These are phyloP conservation scores for Echeveria elegans DNA, from an alignment of 164 flowering plant species.

Conservation along the genomic window DNA sequence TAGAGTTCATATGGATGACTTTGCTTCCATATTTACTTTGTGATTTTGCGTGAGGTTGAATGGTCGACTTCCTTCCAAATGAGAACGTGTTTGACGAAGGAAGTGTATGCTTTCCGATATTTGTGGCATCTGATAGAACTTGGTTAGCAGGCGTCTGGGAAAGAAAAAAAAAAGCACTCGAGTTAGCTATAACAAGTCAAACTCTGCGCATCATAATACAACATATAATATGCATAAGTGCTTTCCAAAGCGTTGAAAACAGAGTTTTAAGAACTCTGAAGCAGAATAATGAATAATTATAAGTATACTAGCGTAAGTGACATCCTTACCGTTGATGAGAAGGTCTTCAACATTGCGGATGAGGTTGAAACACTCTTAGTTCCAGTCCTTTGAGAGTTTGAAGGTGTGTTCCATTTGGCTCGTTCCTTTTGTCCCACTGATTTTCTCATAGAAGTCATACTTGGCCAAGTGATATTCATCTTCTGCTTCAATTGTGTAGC, in stretches of 20 bases:
- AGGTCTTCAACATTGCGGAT: not conserved
- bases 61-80: not conserved
- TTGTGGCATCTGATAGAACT: not conserved
- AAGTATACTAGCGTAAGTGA: not conserved
- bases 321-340: not conserved
- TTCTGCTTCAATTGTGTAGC: not conserved
- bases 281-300: not conserved
- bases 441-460: not conserved
- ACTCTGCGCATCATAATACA: too few relatives aligned
- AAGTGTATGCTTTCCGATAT: not conserved
- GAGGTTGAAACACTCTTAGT: not conserved
- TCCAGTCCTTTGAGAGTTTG: not conserved
- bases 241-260: not conserved
- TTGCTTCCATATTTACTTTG: not conserved
- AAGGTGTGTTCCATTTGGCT: not conserved
- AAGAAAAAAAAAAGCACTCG: not conserved
- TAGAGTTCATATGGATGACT: not conserved
- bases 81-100: not conserved
- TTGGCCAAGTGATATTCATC: not conserved
- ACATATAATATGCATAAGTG: too few relatives aligned
- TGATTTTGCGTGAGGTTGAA: not conserved
- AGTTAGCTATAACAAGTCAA: not conserved
- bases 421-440: not conserved
- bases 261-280: slow-evolving; percentile 6
- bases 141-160: not conserved